Conservation (phyloP, 768 basidiomycete species). For the Xerocomus spinulosus region DNA sequence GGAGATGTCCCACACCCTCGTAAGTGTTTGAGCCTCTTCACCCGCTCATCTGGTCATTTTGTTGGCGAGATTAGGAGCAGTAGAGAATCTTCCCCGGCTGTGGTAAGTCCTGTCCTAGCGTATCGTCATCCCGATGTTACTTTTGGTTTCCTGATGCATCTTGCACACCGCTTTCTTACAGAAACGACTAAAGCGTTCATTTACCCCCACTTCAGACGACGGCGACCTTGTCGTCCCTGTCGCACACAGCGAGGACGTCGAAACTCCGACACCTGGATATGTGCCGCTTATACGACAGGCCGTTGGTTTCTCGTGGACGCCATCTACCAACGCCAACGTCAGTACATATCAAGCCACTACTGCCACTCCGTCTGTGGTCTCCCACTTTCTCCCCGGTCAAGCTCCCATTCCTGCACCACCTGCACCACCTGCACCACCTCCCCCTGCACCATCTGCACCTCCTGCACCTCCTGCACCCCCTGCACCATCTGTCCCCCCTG, state of each 20-base stretch:
- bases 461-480: too few relatives aligned
- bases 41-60: conserved; percentile 3
- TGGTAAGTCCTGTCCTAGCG: conserved; percentile 30
- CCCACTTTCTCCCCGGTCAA: conserved; percentile 55
- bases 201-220: conserved; percentile 53
- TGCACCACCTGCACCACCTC: too few relatives aligned
- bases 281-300: conserved; percentile 56
- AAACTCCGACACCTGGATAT: conserved; percentile 43
- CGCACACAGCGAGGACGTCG: conserved; percentile 34
- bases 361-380: conserved; percentile 17
- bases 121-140: background rate
- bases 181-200: conserved; percentile 43
- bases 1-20: conserved; percentile 39
- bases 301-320: conserved; percentile 46
- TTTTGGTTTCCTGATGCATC: background rate
- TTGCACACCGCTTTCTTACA: conserved; percentile 16
- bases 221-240: conserved; percentile 38
- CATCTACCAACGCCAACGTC: conserved; percentile 25
- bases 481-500: too few relatives aligned
- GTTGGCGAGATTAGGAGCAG: conserved; percentile 43
- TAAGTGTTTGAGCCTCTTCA: conserved; percentile 19
- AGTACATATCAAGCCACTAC: conserved; percentile 29
- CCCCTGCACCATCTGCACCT: too few relatives aligned
- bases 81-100: conserved; percentile 49
- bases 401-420: too few relatives aligned